These are phyloP conservation scores for Hypoxylon sp. DNA, from an alignment of 2,329 filamentous ascomycete genomes.

Conservation along the genomic window DNA sequence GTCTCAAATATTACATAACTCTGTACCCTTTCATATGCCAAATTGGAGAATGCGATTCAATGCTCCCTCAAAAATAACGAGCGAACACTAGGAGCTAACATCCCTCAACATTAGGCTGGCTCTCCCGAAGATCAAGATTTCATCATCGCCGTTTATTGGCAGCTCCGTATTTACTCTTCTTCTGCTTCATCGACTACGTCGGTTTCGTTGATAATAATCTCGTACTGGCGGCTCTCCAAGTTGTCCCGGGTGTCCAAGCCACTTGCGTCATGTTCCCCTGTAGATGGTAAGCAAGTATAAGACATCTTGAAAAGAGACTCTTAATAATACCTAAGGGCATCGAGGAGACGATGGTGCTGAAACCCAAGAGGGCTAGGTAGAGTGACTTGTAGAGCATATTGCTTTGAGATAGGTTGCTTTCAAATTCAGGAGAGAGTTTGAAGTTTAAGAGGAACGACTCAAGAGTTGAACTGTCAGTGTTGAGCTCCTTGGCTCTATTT, in stretches of 20 bases:
- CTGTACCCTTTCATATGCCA: no score
- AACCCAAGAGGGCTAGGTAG: slow-evolving; percentile 14
- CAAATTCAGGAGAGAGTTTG: neutral
- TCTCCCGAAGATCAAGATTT: neutral
- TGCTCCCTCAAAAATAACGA: neutral
- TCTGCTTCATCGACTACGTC: slow-evolving; percentile 8
- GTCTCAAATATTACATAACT: no score
- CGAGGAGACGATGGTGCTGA: slow-evolving; percentile 10
- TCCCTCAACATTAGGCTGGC: neutral
- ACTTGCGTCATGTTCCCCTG: neutral
- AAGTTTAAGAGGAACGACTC: neutral
- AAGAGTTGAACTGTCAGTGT: neutral
- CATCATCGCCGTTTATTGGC: neutral
- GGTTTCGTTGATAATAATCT: slow-evolving; percentile 10
- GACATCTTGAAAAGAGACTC: neutral
- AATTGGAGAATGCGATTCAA: neutral
- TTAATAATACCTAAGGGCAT: slow-evolving; percentile 17
- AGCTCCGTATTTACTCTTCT: neutral
- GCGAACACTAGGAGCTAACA: neutral
- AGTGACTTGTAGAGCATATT: slow-evolving; percentile 26
- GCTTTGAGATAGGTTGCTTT: neutral
- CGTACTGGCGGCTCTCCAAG: slow-evolving; percentile 9
- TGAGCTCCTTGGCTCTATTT: neutral
- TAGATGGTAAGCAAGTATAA: neutral
- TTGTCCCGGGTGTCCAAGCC: neutral